Evolutionary conservation across 2,329 filamentous ascomycete species (phyloP).

Genomic region (Claviceps cyperi): DNA sequence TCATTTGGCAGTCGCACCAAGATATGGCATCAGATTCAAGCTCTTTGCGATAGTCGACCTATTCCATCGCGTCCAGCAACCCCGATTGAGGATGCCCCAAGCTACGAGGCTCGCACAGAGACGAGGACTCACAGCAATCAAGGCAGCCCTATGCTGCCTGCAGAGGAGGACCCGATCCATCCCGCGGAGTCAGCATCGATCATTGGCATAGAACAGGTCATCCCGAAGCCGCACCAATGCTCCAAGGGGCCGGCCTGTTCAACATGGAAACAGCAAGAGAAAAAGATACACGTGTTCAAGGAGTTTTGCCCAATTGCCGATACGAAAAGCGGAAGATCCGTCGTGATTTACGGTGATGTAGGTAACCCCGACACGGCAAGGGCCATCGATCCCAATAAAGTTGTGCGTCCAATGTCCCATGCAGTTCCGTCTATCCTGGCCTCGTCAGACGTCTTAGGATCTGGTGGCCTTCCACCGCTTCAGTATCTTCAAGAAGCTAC

Average conservation of each 20-base stretch:
- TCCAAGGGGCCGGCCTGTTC: conserved; percentile 74
- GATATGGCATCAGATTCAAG: conserved; percentile 67
- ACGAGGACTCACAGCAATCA: conserved; percentile 23
- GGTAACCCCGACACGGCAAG: conserved; percentile 57
- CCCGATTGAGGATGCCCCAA: conserved; percentile 45
- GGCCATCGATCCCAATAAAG: conserved; percentile 40
- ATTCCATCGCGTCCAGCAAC: conserved; percentile 39
- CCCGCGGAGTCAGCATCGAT: conserved; percentile 79
- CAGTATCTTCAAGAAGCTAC: conserved; percentile 59
- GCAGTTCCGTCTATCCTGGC: conserved; percentile 71
- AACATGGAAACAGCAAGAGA: conserved; percentile 70
- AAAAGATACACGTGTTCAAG: conserved; percentile 59
- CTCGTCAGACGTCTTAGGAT: conserved; percentile 79
- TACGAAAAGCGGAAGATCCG: conserved; percentile 42
- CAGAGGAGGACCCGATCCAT: conserved; percentile 53
- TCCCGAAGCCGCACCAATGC: conserved; percentile 74
- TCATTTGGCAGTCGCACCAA: conserved; percentile 71
- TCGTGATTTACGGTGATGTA: conserved; percentile 65
- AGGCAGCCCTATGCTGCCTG: conserved; percentile 18
- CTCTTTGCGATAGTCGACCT: conserved; percentile 43
- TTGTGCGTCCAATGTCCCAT: conserved; percentile 56
- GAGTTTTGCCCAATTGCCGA: conserved; percentile 57
- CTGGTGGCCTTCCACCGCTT: conserved; percentile 46
- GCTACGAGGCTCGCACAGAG: conserved; percentile 34
- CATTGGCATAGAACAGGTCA: conserved; percentile 77